phyloP scores from a whole-genome alignment of 495 filamentous ascomycete genomes.

The Xylaria telfairii region DNA sequence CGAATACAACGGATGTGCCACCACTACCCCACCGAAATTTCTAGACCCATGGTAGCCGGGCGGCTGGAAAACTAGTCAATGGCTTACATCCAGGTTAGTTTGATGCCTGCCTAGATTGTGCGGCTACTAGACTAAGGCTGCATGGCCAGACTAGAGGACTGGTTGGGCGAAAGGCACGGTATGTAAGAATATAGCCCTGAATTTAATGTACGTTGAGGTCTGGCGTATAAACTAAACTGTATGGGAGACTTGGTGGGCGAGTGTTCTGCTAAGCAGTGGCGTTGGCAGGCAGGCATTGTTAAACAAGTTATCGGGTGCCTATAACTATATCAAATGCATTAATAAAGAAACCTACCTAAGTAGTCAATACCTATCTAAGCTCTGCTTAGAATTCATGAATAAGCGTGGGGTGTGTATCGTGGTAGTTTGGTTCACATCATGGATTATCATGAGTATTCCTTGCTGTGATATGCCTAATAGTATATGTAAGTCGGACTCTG shows the following conservation, averaged over 20 bases:
- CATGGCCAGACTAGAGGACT: neutral
- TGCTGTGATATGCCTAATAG: no score
- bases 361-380: neutral
- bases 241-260: no score
- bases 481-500: neutral
- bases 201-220: neutral
- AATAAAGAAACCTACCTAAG: no score
- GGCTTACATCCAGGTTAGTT: neutral
- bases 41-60: constrained; percentile 25
- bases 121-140: neutral
- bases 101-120: neutral
- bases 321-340: neutral
- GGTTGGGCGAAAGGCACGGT: neutral
- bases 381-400: neutral
- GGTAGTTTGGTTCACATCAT: neutral
- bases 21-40: constrained; percentile 51
- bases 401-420: neutral
- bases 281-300: constrained; percentile 10
- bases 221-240: no score
- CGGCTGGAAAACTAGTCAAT: neutral
- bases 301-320: neutral
- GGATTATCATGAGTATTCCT: no score
- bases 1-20: constrained; percentile 42
- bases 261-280: neutral
- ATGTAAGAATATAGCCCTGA: neutral